phyloP scores from a whole-genome alignment of 257 asterid genomes.

The Plantago ovata region DNA sequence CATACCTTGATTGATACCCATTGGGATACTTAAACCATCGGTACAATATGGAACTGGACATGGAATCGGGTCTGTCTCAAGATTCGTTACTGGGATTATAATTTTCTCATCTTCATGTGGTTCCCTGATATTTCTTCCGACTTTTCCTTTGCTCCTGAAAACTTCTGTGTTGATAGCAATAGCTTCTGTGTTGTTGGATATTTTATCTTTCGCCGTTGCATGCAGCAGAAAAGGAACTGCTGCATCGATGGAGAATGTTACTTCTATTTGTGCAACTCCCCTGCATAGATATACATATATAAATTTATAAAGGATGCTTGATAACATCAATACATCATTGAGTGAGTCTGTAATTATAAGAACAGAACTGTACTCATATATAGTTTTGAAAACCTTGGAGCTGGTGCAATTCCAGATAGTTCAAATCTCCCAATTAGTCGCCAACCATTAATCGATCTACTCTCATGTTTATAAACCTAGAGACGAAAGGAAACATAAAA shows the following conservation, averaged over 20 bases:
- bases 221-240: slow-evolving; percentile 30
- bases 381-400: slow-evolving; percentile 25
- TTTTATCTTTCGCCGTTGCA: slow-evolving; percentile 52
- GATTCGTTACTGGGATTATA: no score
- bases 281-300: slow-evolving; percentile 24
- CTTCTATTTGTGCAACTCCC: slow-evolving; percentile 57
- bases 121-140: slow-evolving; percentile 53
- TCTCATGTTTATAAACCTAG: slow-evolving; percentile 22
- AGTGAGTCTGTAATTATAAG: no score
- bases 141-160: slow-evolving; percentile 37
- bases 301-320: no score
- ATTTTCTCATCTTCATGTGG: slow-evolving; percentile 41
- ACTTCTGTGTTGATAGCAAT: slow-evolving; percentile 41
- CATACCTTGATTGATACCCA: no score
- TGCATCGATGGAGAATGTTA: slow-evolving; percentile 49
- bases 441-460: slow-evolving; percentile 2
- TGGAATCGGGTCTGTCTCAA: no score
- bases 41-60: no score
- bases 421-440: slow-evolving; percentile 35
- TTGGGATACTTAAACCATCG: no score
- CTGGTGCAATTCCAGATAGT: slow-evolving; percentile 47
- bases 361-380: no score
- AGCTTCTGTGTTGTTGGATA: slow-evolving; percentile 39
- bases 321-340: no score
- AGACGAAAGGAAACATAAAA: background rate